These are phyloP conservation scores for Usnea hakonensis DNA, from an alignment of 495 filamentous ascomycete species.

Conservation along the genomic window DNA sequence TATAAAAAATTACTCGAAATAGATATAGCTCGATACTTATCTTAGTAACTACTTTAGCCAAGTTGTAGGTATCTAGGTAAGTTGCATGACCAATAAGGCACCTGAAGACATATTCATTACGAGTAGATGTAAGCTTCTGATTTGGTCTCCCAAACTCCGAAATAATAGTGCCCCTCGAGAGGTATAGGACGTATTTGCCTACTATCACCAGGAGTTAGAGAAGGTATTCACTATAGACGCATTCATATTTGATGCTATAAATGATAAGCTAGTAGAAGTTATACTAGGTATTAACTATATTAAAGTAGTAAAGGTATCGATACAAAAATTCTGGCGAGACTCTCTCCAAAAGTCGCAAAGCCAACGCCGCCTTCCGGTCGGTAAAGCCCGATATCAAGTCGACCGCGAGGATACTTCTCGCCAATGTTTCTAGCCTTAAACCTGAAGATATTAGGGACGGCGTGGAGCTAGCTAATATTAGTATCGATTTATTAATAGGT, in stretches of 20 bases:
- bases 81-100: conserved; percentile 41
- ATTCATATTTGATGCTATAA: conserved; percentile 43
- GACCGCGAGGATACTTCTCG: conserved; percentile 27
- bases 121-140: conserved; percentile 40
- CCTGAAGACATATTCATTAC: conserved; percentile 42
- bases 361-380: background rate
- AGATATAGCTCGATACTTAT: conserved; percentile 35
- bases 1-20: conserved; percentile 29
- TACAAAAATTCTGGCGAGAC: conserved; percentile 28
- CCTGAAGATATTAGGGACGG: conserved; percentile 34
- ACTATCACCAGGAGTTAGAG: conserved; percentile 31
- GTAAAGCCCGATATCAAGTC: conserved; percentile 23
- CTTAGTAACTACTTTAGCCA: conserved; percentile 42
- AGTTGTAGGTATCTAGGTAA: conserved; percentile 46
- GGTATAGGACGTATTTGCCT: conserved; percentile 40
- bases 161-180: conserved; percentile 24
- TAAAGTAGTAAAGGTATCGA: conserved; percentile 39
- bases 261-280: conserved; percentile 37
- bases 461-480: conserved; percentile 38
- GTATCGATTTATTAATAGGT: conserved; percentile 49
- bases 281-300: conserved; percentile 45
- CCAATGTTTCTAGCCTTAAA: conserved; percentile 39
- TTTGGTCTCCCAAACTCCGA: conserved; percentile 35
- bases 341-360: background rate
- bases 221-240: conserved; percentile 40